Percentiles rank a stretch among this genome's conserved stretches.
Evolutionary conservation across 2,329 filamentous ascomycete species (phyloP).

Genomic region (Penicillium sp.): DNA sequence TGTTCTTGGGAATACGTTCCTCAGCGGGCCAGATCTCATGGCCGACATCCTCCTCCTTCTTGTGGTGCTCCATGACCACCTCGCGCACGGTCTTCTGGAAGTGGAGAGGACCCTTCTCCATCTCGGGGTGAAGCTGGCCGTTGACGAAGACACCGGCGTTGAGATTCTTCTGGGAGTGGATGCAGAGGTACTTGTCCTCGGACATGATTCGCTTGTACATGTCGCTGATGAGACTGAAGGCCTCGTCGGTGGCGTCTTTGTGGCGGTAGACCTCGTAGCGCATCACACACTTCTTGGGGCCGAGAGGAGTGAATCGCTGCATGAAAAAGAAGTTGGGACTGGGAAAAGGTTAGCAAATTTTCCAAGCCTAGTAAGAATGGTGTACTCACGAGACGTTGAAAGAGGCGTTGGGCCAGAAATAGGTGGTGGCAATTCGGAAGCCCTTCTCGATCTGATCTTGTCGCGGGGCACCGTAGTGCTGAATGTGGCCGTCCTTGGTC

Average conservation of each 20-base stretch:
- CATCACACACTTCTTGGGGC: slow-evolving; percentile 55
- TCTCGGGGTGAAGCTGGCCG: slow-evolving; percentile 60
- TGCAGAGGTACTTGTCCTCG: slow-evolving; percentile 65
- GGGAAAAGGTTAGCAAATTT: neutral
- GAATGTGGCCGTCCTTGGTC: slow-evolving; percentile 49
- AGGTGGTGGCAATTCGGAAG: slow-evolving; percentile 25
- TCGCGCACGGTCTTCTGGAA: slow-evolving; percentile 57
- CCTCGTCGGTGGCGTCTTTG: slow-evolving; percentile 58
- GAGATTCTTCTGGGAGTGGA: slow-evolving; percentile 59
- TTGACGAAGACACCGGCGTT: slow-evolving; percentile 62
- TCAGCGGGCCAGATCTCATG: slow-evolving; percentile 55
- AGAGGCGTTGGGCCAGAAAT: slow-evolving; percentile 37
- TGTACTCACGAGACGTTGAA: slow-evolving; percentile 19
- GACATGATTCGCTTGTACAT: slow-evolving; percentile 66
- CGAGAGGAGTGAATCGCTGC: slow-evolving; percentile 60
- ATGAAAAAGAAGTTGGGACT: slow-evolving; percentile 63
- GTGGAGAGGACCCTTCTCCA: slow-evolving; percentile 59
- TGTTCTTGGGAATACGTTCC: slow-evolving; percentile 20
- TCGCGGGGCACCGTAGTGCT: slow-evolving; percentile 44
- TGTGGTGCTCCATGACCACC: slow-evolving; percentile 47
- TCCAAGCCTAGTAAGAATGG: neutral
- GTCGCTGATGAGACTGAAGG: slow-evolving; percentile 57
- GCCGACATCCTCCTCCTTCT: slow-evolving; percentile 46
- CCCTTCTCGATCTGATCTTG: slow-evolving; percentile 23
- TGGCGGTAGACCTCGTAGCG: slow-evolving; percentile 65